Conservation (phyloP, 441 rosid genomes). For the Eruca vesicaria region DNA sequence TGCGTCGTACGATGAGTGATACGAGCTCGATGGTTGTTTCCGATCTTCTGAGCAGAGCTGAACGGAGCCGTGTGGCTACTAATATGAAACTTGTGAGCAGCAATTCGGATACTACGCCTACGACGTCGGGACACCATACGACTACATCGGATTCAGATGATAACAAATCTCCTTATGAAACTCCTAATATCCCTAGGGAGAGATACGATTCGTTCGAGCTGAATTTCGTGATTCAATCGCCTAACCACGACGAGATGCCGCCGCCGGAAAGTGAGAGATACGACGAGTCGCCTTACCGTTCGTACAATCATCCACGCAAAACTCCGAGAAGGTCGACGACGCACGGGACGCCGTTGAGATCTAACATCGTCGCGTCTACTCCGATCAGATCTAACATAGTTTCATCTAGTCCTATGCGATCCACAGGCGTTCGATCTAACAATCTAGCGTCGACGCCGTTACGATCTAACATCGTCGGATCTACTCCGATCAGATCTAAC, state of each 20-base stretch:
- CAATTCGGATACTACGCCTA: neutral
- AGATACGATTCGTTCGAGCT: constrained; percentile 7
- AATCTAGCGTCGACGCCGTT: neutral
- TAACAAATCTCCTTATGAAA: constrained; percentile 4
- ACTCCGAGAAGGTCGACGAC: constrained; percentile 14
- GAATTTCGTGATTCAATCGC: neutral
- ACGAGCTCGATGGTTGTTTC: constrained; percentile 43
- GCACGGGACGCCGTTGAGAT: constrained; percentile 25
- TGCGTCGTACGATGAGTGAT: constrained; percentile 28
- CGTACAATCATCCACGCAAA: neutral
- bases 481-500: constrained; percentile 25
- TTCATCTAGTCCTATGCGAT: neutral
- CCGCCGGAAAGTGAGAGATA: constrained; percentile 5
- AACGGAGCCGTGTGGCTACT: constrained; percentile 10
- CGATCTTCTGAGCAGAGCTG: constrained; percentile 11
- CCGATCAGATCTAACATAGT: neutral
- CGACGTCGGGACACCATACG: constrained; percentile 13
- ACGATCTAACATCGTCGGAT: constrained; percentile 5
- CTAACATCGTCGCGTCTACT: neutral
- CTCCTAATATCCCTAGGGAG: neutral
- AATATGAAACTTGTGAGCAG: constrained; percentile 3
- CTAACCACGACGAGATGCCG: neutral
- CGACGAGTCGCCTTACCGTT: neutral
- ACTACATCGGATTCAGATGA: constrained; percentile 9
- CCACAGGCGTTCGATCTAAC: neutral